A percentile compares a stretch with the other conserved stretches of the same genome.
Conservation (phyloP, 805 yeast genomes). For the Candida easanensis region DNA sequence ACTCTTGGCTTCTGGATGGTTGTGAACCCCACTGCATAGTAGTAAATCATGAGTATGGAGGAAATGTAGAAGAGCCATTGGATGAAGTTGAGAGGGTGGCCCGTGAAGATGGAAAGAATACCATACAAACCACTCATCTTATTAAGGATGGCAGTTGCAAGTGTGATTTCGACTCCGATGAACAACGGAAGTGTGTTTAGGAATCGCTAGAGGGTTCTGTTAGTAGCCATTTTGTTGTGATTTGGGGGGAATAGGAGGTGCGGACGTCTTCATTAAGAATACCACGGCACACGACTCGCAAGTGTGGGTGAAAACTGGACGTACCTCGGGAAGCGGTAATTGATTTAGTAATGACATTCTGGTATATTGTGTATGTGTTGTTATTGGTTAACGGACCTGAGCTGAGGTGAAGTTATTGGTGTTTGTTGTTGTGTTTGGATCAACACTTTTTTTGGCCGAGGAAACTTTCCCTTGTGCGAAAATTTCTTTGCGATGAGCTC, state of each 20-base stretch:
- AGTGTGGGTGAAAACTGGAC: constrained; percentile 1
- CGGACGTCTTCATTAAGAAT: no score
- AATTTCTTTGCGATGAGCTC: constrained; percentile 11
- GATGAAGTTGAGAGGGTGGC: constrained; percentile 77
- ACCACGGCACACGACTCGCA: no score
- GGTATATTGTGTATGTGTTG: not conserved
- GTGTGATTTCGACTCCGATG: constrained; percentile 79
- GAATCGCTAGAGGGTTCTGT: constrained; percentile 38
- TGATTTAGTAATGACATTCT: constrained; percentile 11
- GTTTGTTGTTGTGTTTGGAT: not conserved
- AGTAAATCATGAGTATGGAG: constrained; percentile 60
- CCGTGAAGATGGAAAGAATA: constrained; percentile 78
- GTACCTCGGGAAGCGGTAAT: constrained; percentile 16
- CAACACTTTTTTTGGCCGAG: not conserved
- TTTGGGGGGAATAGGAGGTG: not conserved
- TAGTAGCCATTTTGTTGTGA: constrained; percentile 6
- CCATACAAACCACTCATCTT: constrained; percentile 91
- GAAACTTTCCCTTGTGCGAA: not conserved
- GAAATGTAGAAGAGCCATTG: constrained; percentile 80
- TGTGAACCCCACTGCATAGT: constrained; percentile 58
- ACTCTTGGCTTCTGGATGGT: constrained; percentile 53
- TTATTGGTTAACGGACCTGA: not conserved
- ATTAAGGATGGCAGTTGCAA: constrained; percentile 75
- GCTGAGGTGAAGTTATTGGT: not conserved
- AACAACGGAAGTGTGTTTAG: constrained; percentile 74